Evolutionary conservation across 2,329 filamentous ascomycete species (phyloP).

Genomic region (Fusarium miscanthi): DNA sequence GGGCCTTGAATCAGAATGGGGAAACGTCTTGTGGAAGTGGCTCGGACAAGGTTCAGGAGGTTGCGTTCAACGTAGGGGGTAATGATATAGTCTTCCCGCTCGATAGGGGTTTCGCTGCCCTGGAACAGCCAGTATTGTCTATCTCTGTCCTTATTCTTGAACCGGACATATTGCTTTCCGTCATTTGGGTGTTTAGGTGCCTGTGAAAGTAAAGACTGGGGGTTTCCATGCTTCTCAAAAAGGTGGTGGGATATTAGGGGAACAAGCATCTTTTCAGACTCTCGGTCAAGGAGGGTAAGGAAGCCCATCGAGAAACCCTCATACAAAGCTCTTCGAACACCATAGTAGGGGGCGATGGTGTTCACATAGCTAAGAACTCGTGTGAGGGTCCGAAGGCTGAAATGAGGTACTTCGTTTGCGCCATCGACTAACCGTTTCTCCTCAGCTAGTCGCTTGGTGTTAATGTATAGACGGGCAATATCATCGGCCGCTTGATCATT

Average conservation of each 20-base stretch:
- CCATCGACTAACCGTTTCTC: conserved; percentile 92
- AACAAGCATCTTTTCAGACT: conserved; percentile 81
- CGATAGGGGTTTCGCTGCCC: conserved; percentile 71
- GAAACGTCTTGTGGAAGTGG: conserved; percentile 90
- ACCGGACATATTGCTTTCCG: conserved; percentile 81
- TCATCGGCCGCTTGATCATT: conserved; percentile 81
- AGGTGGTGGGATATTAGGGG: conserved; percentile 86
- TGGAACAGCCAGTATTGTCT: conserved; percentile 91
- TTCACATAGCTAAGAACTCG: conserved; percentile 89
- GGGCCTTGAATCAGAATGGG: conserved; percentile 96
- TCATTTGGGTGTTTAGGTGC: conserved; percentile 82
- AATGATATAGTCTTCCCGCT: conserved; percentile 92
- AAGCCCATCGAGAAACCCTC: conserved; percentile 99
- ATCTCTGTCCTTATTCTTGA: conserved; percentile 71
- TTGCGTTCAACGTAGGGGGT: conserved; percentile 96
- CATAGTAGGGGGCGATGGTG: conserved; percentile 85
- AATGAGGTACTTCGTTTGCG: conserved; percentile 94
- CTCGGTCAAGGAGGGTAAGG: conserved; percentile 83
- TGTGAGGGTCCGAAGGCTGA: conserved; percentile 93
- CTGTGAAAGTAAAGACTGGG: conserved; percentile 79
- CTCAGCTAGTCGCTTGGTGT: conserved; percentile 83
- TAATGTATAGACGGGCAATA: conserved; percentile 87
- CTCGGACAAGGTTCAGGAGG: conserved; percentile 91
- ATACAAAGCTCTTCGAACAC: conserved; percentile 84
- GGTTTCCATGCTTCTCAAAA: conserved; percentile 73